Evolutionary conservation across 2,329 filamentous ascomycete genomes (phyloP), one percentile per base, ranked within the genome.

Genomic region (Pestalotiopsis sp.): DNA sequence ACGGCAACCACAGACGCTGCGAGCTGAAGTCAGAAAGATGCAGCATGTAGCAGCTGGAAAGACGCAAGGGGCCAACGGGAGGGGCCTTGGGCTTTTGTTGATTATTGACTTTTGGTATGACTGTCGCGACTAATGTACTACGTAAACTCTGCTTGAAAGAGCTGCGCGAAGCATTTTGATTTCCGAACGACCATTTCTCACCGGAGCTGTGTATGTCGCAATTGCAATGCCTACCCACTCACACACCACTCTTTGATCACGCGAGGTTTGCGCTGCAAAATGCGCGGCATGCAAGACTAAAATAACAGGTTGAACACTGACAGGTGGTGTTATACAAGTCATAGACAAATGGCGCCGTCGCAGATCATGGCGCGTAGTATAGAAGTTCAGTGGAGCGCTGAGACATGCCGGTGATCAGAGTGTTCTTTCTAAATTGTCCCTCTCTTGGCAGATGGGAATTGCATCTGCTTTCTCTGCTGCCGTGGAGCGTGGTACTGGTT

Each of bases 321-420:
- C 45, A 52, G 45, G 17, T 52, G 17, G 45, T 52, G 45, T 36
- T 9, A 36, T 36, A 23, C 12, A 52, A 52, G 45, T 52, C 17
- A 20, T n/a, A n/a, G 45, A 36, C 6, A 36, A 36, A 52, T 52
- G 45, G n/a, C 45, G 45, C 45, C 45, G 45, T 52, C 45, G 45
- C 45, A 52, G 14, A 52, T 52, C 45, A 36, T 36, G 31, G 31
- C 31, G 31, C 6, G 31, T 36, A 36, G 6, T 36, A 36, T 27
- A 2, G 20, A 14, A 36, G 57, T 14, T 25, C 57, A 27, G 57
- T 59, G 57, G 11, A 25, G 25, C 57, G 57, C 57, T 59, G 57
- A 59, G 57, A 59, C 57, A 59, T 59, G 57, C 12, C 57, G 23
- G 57, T 59, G 57, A 59, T 59, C 57, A 59, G 25, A 17, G 57